phyloP scores from a whole-genome alignment of 768 basidiomycete species.

The Serendipita sp. region DNA sequence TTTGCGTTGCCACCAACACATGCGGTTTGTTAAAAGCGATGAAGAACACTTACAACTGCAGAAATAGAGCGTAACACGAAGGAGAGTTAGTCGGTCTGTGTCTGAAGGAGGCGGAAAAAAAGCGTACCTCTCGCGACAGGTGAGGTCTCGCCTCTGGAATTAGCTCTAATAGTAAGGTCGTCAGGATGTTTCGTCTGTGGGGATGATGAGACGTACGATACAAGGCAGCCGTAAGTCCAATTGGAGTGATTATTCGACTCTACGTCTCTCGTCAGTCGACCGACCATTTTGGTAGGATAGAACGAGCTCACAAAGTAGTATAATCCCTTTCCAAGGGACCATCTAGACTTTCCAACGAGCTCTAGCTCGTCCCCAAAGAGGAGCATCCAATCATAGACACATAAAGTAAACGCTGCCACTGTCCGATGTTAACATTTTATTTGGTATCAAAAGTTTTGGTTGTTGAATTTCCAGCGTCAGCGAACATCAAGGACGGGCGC shows the following conservation, averaged over 20 bases:
- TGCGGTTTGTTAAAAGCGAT: not conserved
- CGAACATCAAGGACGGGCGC: too few species aligned
- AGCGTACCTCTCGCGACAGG: not conserved
- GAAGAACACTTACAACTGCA: not conserved
- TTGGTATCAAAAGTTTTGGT: too few species aligned
- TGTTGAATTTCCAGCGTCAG: too few species aligned
- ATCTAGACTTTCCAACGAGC: not conserved
- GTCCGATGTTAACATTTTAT: not conserved
- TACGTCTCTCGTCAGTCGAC: not conserved
- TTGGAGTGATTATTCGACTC: not conserved
- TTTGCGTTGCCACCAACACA: not conserved
- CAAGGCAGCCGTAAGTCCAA: not conserved
- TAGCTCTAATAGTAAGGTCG: not conserved
- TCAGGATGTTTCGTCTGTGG: not conserved
- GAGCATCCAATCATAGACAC: not conserved
- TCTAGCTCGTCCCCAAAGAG: not conserved
- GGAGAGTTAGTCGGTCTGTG: not conserved
- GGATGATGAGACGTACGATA: not conserved
- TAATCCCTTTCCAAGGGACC: not conserved
- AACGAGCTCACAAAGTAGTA: not conserved
- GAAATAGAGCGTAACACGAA: not conserved
- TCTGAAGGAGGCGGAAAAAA: not conserved
- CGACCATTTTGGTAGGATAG: not conserved
- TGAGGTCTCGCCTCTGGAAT: not conserved
- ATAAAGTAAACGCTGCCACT: not conserved